Evolutionary conservation across 805 yeast genomes (phyloP).

Genomic region (Ogataea salicorniae): DNA sequence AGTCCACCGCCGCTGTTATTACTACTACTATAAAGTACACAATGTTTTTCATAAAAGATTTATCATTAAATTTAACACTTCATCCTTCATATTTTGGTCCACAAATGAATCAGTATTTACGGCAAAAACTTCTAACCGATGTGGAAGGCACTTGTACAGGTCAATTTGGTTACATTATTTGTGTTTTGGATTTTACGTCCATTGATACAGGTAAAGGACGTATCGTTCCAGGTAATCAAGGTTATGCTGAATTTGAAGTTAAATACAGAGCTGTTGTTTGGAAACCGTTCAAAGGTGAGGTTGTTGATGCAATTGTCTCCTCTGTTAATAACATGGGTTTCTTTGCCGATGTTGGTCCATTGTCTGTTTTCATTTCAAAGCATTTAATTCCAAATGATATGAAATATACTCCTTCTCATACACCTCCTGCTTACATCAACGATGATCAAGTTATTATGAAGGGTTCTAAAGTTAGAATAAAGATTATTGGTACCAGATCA

Average conservation of each 20-base stretch:
- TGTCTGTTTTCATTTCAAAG: constrained; percentile 89
- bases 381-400: constrained; percentile 93
- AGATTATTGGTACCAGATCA: constrained; percentile 94
- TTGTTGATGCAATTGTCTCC: constrained; percentile 93
- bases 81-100: constrained; percentile 99
- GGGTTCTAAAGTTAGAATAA: constrained; percentile 88
- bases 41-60: constrained; percentile 59
- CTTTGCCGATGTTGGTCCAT: constrained; percentile 96
- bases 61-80: constrained; percentile 83
- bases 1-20: not conserved
- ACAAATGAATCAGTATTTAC: constrained; percentile 89
- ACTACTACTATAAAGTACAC: not conserved
- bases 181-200: constrained; percentile 90
- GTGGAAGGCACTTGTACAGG: constrained; percentile 99
- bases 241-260: constrained; percentile 94
- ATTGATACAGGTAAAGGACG: constrained; percentile 94
- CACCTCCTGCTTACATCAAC: constrained; percentile 96
- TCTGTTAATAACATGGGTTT: constrained; percentile 93
- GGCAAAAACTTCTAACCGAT: constrained; percentile 86
- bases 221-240: constrained; percentile 77
- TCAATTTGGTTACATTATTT: constrained; percentile 94
- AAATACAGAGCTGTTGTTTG: constrained; percentile 95
- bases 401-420: constrained; percentile 89
- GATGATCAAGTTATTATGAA: constrained; percentile 94
- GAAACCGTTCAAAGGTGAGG: constrained; percentile 99